Evolutionary conservation across 2,329 filamentous ascomycete species (phyloP).

Genomic region (Apiospora rasikravindrae): DNA sequence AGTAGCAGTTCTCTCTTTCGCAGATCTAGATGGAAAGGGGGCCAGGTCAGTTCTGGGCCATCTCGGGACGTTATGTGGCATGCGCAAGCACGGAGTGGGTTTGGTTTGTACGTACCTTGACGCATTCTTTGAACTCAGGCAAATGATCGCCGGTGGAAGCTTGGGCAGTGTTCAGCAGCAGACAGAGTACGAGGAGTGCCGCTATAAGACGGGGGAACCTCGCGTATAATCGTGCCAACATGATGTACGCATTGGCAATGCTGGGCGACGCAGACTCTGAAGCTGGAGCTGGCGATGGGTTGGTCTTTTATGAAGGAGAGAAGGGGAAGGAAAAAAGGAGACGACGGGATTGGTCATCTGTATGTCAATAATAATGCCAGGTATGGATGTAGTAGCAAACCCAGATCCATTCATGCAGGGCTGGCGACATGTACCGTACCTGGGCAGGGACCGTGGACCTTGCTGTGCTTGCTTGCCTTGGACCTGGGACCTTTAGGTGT

Average conservation of each 20-base stretch:
- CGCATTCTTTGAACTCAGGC: constrained; percentile 86
- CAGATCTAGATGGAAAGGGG: constrained; percentile 69
- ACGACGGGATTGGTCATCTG: not conserved
- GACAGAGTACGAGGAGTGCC: constrained; percentile 23
- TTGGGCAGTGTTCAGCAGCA: constrained; percentile 49
- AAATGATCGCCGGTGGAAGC: constrained; percentile 85
- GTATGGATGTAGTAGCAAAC: not conserved
- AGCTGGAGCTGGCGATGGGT: not conserved
- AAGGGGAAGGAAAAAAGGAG: not conserved
- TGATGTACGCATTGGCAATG: constrained; percentile 22
- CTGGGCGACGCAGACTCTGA: not conserved
- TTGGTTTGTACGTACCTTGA: constrained; percentile 65
- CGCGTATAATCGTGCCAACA: constrained; percentile 20
- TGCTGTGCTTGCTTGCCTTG: too few species aligned
- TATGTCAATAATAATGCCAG: not conserved
- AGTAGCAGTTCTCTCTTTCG: constrained; percentile 77
- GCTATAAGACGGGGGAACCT: constrained; percentile 22
- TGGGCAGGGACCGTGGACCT: not conserved
- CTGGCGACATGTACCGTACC: not conserved
- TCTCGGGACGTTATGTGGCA: not conserved
- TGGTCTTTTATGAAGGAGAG: constrained; percentile 2
- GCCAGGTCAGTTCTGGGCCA: constrained; percentile 3
- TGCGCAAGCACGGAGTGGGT: not conserved
- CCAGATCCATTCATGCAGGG: not conserved
- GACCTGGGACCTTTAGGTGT: too few species aligned